Conservation (phyloP, 805 yeast genomes). For the Candida easanensis region DNA sequence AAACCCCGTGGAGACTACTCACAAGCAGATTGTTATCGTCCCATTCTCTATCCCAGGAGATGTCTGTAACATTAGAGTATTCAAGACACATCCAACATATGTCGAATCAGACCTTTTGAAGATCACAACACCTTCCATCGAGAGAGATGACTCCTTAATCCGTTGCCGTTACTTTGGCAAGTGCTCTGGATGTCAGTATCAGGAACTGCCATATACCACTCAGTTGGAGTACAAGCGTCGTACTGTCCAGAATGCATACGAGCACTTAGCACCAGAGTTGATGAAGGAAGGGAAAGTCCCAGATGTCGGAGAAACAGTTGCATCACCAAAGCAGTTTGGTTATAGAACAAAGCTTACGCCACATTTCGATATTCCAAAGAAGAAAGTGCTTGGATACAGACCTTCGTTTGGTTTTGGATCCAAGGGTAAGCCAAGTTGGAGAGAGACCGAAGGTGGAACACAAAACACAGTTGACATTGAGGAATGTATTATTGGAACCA, state of each 20-base stretch:
- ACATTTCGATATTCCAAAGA: constrained; percentile 80
- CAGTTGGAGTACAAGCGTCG: constrained; percentile 72
- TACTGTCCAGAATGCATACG: constrained; percentile 80
- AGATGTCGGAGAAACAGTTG: constrained; percentile 56
- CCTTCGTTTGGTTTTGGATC: constrained; percentile 90
- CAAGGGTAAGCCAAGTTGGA: constrained; percentile 76
- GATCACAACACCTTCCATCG: constrained; percentile 40
- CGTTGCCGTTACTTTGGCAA: constrained; percentile 84
- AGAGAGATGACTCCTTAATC: constrained; percentile 55
- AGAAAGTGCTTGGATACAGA: constrained; percentile 36
- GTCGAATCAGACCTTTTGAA: constrained; percentile 72
- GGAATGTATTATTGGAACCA: constrained; percentile 88
- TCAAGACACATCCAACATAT: constrained; percentile 72
- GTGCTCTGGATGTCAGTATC: constrained; percentile 95
- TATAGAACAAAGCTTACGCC: constrained; percentile 96
- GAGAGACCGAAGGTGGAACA: constrained; percentile 54
- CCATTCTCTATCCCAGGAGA: constrained; percentile 94
- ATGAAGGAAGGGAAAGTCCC: constrained; percentile 49
- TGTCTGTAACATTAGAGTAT: constrained; percentile 61
- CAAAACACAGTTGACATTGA: constrained; percentile 81
- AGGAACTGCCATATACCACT: constrained; percentile 65
- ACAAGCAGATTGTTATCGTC: constrained; percentile 64
- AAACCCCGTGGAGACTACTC: constrained; percentile 47
- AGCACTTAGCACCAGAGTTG: constrained; percentile 65
- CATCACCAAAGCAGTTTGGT: constrained; percentile 71